Evolutionary conservation across 2,329 filamentous ascomycete genomes (phyloP).

Genomic region (Calonectria pseudoreteaudii): DNA sequence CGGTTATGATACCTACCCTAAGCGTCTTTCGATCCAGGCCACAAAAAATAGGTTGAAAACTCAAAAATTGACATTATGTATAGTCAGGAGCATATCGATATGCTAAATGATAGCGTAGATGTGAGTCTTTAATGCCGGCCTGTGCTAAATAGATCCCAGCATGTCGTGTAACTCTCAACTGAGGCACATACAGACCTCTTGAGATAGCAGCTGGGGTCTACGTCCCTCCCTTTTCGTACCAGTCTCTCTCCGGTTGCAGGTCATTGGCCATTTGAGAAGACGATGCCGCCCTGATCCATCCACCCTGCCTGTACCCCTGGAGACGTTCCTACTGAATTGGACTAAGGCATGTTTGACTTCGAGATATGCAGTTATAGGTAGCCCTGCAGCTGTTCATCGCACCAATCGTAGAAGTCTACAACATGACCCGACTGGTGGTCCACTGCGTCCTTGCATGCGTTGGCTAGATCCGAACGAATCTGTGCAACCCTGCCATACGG

Average conservation of each 20-base stretch:
- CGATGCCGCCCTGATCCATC: not conserved
- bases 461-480: slow-evolving; percentile 7
- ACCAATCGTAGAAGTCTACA: slow-evolving; percentile 12
- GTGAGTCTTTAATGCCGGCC: not conserved
- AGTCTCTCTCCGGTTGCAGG: not conserved
- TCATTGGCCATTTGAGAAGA: not conserved
- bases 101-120: not conserved
- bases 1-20: not conserved
- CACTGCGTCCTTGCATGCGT: slow-evolving; percentile 2
- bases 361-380: not conserved
- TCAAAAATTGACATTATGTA: too few species aligned
- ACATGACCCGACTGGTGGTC: slow-evolving; percentile 6
- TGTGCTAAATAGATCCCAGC: not conserved
- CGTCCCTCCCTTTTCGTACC: not conserved
- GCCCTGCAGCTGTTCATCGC: slow-evolving; percentile 10
- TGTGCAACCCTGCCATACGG: slow-evolving; percentile 7
- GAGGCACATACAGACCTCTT: not conserved
- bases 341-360: not conserved
- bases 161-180: not conserved
- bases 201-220: not conserved
- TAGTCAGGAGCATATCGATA: not conserved
- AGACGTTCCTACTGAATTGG: too few species aligned
- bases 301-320: not conserved
- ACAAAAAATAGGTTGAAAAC: not conserved
- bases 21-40: not conserved